phyloP scores from a whole-genome alignment of 2,329 filamentous ascomycete genomes.

The Endothia cerciana region DNA sequence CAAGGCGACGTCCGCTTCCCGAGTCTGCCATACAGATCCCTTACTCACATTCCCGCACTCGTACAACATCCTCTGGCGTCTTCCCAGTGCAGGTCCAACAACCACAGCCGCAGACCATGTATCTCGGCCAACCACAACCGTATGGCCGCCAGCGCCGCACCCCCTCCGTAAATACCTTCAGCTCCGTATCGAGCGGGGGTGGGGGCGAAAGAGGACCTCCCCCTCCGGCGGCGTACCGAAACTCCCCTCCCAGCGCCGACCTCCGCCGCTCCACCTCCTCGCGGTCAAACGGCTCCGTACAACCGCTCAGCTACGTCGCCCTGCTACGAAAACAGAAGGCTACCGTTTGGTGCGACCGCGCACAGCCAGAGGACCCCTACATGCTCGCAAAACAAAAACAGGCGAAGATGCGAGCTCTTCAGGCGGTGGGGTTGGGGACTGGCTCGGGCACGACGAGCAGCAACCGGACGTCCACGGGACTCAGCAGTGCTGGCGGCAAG shows the following conservation, averaged over 20 bases:
- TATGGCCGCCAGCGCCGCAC: slow-evolving; percentile 56
- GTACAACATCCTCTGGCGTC: slow-evolving; percentile 60
- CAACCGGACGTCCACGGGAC: slow-evolving; percentile 65
- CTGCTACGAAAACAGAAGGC: slow-evolving; percentile 97
- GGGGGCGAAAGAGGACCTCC: slow-evolving; percentile 41
- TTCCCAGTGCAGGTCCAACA: slow-evolving; percentile 45
- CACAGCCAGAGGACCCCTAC: slow-evolving; percentile 89
- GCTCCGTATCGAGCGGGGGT: slow-evolving; percentile 64
- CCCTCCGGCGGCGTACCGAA: slow-evolving; percentile 61
- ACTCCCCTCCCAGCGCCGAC: slow-evolving; percentile 54
- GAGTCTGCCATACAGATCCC: slow-evolving; percentile 33
- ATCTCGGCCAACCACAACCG: slow-evolving; percentile 40
- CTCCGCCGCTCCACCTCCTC: slow-evolving; percentile 80
- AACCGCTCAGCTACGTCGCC: slow-evolving; percentile 83
- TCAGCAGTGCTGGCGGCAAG: slow-evolving; percentile 60
- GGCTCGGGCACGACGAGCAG: slow-evolving; percentile 50
- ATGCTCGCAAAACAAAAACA: slow-evolving; percentile 80
- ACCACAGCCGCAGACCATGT: slow-evolving; percentile 36
- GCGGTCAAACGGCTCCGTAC: slow-evolving; percentile 65
- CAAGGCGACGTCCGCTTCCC: slow-evolving; percentile 35
- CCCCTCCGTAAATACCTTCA: slow-evolving; percentile 70
- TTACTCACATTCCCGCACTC: slow-evolving; percentile 58
- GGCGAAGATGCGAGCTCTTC: slow-evolving; percentile 84
- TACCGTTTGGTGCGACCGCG: slow-evolving; percentile 96
- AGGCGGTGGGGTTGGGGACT: slow-evolving; percentile 69